phyloP scores from a whole-genome alignment of 2,329 filamentous ascomycete species.

The Tolypocladium pustulatum region DNA sequence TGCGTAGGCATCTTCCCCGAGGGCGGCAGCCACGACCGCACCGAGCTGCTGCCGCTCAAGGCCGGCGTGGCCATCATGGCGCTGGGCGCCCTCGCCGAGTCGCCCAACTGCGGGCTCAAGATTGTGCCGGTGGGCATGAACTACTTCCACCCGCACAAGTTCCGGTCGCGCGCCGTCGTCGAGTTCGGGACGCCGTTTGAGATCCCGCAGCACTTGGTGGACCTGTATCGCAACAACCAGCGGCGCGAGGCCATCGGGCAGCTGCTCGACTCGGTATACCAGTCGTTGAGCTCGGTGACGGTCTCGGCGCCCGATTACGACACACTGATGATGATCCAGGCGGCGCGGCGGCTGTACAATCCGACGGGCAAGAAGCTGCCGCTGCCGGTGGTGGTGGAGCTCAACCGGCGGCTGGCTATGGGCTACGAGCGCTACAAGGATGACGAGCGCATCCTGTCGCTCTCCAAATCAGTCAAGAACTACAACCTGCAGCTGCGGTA shows the following conservation, averaged over 20 bases:
- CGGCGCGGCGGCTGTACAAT: slow-evolving; percentile 85
- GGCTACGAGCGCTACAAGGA: slow-evolving; percentile 91
- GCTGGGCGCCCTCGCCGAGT: slow-evolving; percentile 73
- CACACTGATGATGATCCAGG: slow-evolving; percentile 93
- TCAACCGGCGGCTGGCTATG: slow-evolving; percentile 82
- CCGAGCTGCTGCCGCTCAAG: slow-evolving; percentile 84
- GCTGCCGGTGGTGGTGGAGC: slow-evolving; percentile 82
- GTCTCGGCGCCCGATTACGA: slow-evolving; percentile 92
- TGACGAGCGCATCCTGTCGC: slow-evolving; percentile 67
- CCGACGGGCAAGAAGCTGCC: slow-evolving; percentile 89
- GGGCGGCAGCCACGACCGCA: slow-evolving; percentile 89
- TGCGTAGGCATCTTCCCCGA: slow-evolving; percentile 97
- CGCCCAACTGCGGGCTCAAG: slow-evolving; percentile 79
- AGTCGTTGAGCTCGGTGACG: slow-evolving; percentile 77
- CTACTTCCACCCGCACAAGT: slow-evolving; percentile 98
- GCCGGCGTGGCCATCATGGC: slow-evolving; percentile 98
- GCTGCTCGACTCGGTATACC: slow-evolving; percentile 77
- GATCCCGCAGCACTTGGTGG: slow-evolving; percentile 69
- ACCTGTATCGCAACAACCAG: slow-evolving; percentile 75
- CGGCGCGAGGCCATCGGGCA: slow-evolving; percentile 78
- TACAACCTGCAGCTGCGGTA: slow-evolving; percentile 85
- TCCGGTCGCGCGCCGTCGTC: slow-evolving; percentile 87
- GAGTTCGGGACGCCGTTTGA: slow-evolving; percentile 90
- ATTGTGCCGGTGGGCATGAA: slow-evolving; percentile 99
- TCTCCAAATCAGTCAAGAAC: slow-evolving; percentile 65